Evolutionary conservation across 208 protist genomes (phyloP).

Genomic region (Leishmania major): DNA sequence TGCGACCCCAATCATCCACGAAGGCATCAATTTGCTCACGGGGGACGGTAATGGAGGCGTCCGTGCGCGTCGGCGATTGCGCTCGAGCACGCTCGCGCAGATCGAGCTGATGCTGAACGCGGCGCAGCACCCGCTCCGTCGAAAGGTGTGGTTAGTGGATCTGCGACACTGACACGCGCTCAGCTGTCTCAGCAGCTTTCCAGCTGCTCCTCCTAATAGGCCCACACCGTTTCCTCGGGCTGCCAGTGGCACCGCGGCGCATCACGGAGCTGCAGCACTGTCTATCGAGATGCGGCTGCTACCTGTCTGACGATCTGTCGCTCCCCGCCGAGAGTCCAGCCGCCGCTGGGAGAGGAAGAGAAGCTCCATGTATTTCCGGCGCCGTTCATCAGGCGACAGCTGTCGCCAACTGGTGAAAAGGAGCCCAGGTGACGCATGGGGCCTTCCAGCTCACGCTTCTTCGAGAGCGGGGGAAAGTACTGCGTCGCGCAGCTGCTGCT

Average conservation of each 20-base stretch:
- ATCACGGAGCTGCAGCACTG: conserved; percentile 2
- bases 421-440: conserved; percentile 12
- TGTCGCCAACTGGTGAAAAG: neutral
- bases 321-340: neutral
- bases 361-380: neutral
- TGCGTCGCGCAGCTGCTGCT: conserved; percentile 6
- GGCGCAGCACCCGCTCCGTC: conserved; percentile 2
- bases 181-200: conserved; percentile 13
- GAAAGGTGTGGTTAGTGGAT: neutral
- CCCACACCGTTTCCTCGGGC: conserved; percentile 23
- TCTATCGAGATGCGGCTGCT: neutral
- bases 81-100: neutral
- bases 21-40: conserved; percentile 16
- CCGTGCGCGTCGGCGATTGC: neutral
- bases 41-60: neutral
- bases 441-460: conserved; percentile 21
- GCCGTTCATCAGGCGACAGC: neutral
- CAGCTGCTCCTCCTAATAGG: conserved; percentile 28
- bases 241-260: conserved; percentile 8
- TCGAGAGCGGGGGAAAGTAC: conserved; percentile 16
- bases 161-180: neutral
- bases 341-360: neutral
- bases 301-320: neutral
- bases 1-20: conserved; percentile 13
- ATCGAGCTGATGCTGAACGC: neutral